These are phyloP conservation scores for Globisporangium paroecandrum DNA, from an alignment of 352 stramenopile species.

Conservation along the genomic window DNA sequence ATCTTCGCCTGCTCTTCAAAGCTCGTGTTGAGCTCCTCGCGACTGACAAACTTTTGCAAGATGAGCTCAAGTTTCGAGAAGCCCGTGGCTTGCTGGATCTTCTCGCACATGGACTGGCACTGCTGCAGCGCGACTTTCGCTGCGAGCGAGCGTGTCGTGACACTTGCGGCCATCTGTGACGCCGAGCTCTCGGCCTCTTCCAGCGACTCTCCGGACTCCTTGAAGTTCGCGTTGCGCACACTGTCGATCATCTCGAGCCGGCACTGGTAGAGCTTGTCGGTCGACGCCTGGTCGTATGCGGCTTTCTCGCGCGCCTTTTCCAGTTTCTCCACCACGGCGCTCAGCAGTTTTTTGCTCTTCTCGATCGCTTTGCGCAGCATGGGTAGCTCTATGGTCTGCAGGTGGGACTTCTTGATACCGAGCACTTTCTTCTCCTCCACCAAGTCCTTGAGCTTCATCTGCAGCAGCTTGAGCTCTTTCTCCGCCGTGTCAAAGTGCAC, in stretches of 20 bases:
- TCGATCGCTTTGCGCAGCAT: slow-evolving; percentile 44
- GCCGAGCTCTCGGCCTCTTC: slow-evolving; percentile 24
- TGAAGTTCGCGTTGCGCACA: slow-evolving; percentile 31
- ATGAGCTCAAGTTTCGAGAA: slow-evolving; percentile 77
- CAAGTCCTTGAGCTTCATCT: slow-evolving; percentile 72
- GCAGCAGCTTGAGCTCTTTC: slow-evolving; percentile 64
- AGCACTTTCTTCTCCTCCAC: slow-evolving; percentile 67
- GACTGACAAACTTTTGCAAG: slow-evolving; percentile 73
- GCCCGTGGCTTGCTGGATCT: slow-evolving; percentile 79
- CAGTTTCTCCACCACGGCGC: slow-evolving; percentile 62
- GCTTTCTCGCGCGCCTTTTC: slow-evolving; percentile 59
- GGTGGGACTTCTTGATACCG: slow-evolving; percentile 51
- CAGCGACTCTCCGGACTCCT: slow-evolving; percentile 18
- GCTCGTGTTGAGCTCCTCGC: slow-evolving; percentile 72
- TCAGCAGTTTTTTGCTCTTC: slow-evolving; percentile 63
- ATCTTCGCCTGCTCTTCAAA: slow-evolving; percentile 82
- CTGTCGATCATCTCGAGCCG: slow-evolving; percentile 74
- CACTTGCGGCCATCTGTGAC: slow-evolving; percentile 28
- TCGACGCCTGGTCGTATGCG: slow-evolving; percentile 61
- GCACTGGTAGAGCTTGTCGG: slow-evolving; percentile 63
- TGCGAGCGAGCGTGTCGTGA: slow-evolving; percentile 49
- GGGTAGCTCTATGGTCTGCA: slow-evolving; percentile 58
- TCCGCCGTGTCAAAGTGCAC: slow-evolving; percentile 60
- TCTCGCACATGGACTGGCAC: slow-evolving; percentile 79
- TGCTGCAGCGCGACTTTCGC: slow-evolving; percentile 76